Base-by-base conservation (phyloP, 441 rosid species). In the Brassica hybrid region DNA sequence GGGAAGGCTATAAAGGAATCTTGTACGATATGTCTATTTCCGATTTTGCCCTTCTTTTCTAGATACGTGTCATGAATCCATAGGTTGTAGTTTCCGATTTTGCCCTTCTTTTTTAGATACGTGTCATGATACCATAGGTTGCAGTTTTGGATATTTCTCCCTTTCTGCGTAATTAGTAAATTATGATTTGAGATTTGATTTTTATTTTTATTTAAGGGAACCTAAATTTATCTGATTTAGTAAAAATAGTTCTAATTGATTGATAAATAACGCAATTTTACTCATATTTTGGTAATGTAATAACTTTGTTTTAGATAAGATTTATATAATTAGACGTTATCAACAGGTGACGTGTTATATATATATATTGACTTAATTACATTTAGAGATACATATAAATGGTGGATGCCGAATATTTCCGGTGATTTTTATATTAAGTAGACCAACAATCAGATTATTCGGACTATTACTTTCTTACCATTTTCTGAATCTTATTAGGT, bases 1-100 rank as follows among this genome's bases (percentile, higher is more conserved):
- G 77, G 82, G 78, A 79, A 73, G 62, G 58, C 61, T 79, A 62
- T 69, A 74, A 69, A 65, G 72, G 71, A 79, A 56, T 79, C 82
- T 79, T 25, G 56, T 7, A 52, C 1, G 6, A 0, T 32, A 1
- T 36, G 0, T 4, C 1, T 2, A 2, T 63, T 78, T 69, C 4
- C 76, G 8, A 14, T 12, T 65, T 58, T 69, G 0, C 76, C 82
- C 79, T 63, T 38, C 0, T 1, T 3, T 19, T n/a, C 2, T 54
- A 0, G 1, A 69, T 72, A 70, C 79, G 76, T 69, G 79, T 45
- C 58, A 0, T 7, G 0, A 1, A 0, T 0, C 1, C 4, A 74
- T 14, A 27, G 75, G 68, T 23, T 64, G 6, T 1, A 0, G 10
- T 18, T 79, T 41, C 21, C 21, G 21, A 19, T 19, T 19, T 57